Evolutionary conservation across 345 rosid genomes (phyloP).

Genomic region (Aquilaria sinensis): DNA sequence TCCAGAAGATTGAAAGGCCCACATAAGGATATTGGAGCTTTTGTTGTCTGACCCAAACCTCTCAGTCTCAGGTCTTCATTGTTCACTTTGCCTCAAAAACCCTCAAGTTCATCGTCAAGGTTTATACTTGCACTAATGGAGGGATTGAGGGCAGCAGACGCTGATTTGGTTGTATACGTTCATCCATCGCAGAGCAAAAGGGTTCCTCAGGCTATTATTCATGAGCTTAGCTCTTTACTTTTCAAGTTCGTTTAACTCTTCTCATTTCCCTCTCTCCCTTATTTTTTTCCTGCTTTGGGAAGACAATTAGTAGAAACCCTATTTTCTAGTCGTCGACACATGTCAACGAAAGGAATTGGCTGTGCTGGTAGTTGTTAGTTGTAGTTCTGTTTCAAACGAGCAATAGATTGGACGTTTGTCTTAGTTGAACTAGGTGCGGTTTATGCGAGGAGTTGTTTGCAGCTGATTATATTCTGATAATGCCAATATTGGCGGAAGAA

Average conservation of each 20-base stretch:
- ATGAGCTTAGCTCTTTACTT: constrained; percentile 62
- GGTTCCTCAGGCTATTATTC: constrained; percentile 47
- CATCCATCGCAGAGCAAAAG: constrained; percentile 57
- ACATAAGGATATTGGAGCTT: no score
- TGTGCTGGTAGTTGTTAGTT: not conserved
- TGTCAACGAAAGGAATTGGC: no score
- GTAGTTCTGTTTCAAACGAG: no score
- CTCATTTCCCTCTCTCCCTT: not conserved
- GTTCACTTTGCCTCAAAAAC: not conserved
- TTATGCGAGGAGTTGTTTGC: not conserved
- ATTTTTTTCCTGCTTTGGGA: not conserved
- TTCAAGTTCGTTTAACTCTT: constrained; percentile 48
- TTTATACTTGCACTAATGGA: constrained; percentile 34
- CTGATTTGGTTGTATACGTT: constrained; percentile 44
- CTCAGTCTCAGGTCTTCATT: no score
- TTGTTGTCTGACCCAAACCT: no score
- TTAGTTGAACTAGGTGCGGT: not conserved
- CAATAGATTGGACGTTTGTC: no score
- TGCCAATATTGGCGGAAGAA: no score
- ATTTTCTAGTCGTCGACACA: no score
- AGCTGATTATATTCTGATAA: no score
- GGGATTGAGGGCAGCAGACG: constrained; percentile 53
- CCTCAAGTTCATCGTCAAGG: not conserved
- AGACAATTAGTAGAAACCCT: no score
- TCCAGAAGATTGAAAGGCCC: no score